Base-by-base conservation (phyloP, 2,329 filamentous ascomycete genomes). In the Cordyceps farinosa region DNA sequence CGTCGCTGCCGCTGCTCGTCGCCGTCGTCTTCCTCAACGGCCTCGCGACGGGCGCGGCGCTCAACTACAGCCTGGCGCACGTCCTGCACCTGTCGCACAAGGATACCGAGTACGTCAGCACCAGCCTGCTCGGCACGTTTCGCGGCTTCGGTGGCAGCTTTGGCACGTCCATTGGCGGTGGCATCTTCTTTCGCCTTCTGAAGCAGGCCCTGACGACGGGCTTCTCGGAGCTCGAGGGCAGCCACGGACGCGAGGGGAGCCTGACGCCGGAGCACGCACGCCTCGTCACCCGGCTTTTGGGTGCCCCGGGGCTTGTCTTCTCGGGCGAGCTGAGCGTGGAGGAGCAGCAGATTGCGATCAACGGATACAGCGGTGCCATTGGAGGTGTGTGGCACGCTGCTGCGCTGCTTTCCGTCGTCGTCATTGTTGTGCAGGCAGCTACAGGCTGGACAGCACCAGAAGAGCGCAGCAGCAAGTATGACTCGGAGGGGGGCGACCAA, bases 61-160 rank as follows among this genome's bases (percentile, higher is more conserved):
- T 94, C 63, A 95, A 94, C 74, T 96, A 96, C 75, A 90, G 89
- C 0, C 82, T 96, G 3, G 90, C 91, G 0, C 92, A 96, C 70
- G 74, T 93, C 5, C 80, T 96, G 5, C 90, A 95, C 72, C 79
- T 94, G 5, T 90, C 88, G 0, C 78, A 79, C 0, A 80, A 84
- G 0, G 80, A 84, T 7, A 85, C 87, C 1, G 90, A 93, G 69
- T 92, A 90, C 70, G 86, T 95, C 56, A 86, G 89, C 3, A 91
- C 89, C 0, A 89, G 90, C 13, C 79, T 96, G 48, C 76, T 94
- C 4, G 86, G 88, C 34, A 96, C 91, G 1, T 94, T 94, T 75
- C 84, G 92, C 4, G 90, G 90, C 5, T 93, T 95, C 66, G 90
- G 90, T 0, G 90, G 90, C 15, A 90, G 87, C 58, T 95, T 96